A percentile compares a stretch with the other conserved stretches of the same genome.
phyloP scores from a whole-genome alignment of 2,329 filamentous ascomycete genomes.

The Diaporthe aspalathi region DNA sequence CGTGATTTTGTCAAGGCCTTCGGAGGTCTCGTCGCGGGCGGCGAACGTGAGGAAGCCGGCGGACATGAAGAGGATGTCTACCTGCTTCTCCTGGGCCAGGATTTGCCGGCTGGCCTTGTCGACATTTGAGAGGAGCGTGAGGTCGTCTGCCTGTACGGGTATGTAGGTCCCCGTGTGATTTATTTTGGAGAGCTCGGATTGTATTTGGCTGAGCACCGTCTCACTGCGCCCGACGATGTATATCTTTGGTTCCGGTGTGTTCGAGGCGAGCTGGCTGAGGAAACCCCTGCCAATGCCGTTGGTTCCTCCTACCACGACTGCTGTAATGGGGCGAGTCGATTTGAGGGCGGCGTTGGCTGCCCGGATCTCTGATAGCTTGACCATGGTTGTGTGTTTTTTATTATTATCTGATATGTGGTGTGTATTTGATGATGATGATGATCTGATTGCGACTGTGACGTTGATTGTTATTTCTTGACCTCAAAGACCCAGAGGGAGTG shows the following conservation, averaged over 20 bases:
- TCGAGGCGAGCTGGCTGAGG: constrained; percentile 52
- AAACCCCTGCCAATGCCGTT: constrained; percentile 59
- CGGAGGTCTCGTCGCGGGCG: constrained; percentile 56
- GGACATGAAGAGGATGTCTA: constrained; percentile 54
- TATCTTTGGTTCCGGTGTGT: constrained; percentile 51
- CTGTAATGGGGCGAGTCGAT: constrained; percentile 35
- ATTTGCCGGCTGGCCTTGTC: constrained; percentile 49
- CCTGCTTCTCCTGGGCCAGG: constrained; percentile 42
- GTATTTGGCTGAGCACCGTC: constrained; percentile 46
- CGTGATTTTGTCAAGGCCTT: constrained; percentile 63
- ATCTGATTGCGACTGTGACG: background rate
- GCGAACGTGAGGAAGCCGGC: constrained; percentile 49
- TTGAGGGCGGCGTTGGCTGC: constrained; percentile 23
- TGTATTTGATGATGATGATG: background rate
- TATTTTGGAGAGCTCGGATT: constrained; percentile 49
- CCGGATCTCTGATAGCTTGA: constrained; percentile 9
- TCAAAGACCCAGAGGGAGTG: background rate
- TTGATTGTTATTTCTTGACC: background rate
- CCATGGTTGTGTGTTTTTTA: background rate
- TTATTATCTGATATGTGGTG: background rate
- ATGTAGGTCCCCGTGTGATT: constrained; percentile 52
- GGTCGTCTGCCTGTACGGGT: constrained; percentile 55
- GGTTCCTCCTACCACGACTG: constrained; percentile 55
- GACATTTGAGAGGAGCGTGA: constrained; percentile 50
- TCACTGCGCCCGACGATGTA: constrained; percentile 57